Conservation (phyloP, 1,139 yeast genomes). For the Blastobotrys buckinghamii region DNA sequence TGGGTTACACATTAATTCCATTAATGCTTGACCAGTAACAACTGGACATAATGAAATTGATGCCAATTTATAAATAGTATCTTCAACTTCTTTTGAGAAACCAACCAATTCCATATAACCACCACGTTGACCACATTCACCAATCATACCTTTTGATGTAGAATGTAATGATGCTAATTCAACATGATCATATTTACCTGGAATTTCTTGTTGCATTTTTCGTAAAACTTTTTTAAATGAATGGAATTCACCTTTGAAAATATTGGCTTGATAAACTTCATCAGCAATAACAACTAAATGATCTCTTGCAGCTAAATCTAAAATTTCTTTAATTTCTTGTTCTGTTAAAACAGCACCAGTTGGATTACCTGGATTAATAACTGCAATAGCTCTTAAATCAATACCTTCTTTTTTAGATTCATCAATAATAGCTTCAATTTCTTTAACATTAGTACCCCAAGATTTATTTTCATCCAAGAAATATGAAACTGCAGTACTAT, state of each 20-base stretch:
- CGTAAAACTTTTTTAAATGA: constrained; percentile 45
- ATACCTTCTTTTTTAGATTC: constrained; percentile 51
- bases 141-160: constrained; percentile 92
- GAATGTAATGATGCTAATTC: constrained; percentile 93
- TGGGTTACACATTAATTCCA: constrained; percentile 91
- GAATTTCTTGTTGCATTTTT: constrained; percentile 48
- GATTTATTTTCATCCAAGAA: constrained; percentile 69
- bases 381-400: constrained; percentile 73
- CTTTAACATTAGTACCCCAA: constrained; percentile 78
- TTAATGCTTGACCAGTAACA: constrained; percentile 87
- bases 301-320: constrained; percentile 74
- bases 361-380: constrained; percentile 97
- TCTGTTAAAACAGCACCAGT: constrained; percentile 77
- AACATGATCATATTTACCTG: constrained; percentile 56
- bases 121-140: constrained; percentile 99
- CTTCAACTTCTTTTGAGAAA: constrained; percentile 61
- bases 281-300: constrained; percentile 92
- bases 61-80: constrained; percentile 73
- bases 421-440: constrained; percentile 52
- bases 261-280: constrained; percentile 93
- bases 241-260: constrained; percentile 56
- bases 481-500: constrained; percentile 83
- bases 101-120: constrained; percentile 96
- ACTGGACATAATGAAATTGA: constrained; percentile 90
- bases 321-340: constrained; percentile 61